phyloP scores from a whole-genome alignment of 208 protist species.

The Acanthamoeba triangularis region DNA sequence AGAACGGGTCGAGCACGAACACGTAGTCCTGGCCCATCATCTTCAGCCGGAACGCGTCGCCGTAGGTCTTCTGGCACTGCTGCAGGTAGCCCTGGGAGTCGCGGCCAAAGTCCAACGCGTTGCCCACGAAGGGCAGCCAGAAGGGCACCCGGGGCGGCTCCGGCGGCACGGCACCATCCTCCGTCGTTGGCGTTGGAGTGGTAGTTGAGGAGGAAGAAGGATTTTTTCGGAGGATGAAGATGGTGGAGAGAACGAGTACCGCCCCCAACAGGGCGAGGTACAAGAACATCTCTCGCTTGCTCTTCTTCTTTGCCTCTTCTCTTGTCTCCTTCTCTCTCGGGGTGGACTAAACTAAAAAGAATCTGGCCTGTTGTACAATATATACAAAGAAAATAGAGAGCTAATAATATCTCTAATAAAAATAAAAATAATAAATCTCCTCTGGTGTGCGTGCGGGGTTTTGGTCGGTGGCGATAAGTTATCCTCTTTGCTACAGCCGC shows the following conservation, averaged over 20 bases:
- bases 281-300: not conserved
- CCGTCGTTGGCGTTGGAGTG: not conserved
- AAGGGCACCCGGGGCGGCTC: not conserved
- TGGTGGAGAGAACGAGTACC: not conserved
- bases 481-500: too few relatives aligned
- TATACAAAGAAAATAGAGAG: too few relatives aligned
- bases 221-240: not conserved
- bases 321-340: not conserved
- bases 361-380: not conserved
- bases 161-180: not conserved
- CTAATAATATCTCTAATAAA: too few relatives aligned
- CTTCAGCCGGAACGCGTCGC: slow-evolving; percentile 47
- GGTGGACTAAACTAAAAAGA: not conserved
- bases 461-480: too few relatives aligned
- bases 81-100: not conserved
- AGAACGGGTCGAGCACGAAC: slow-evolving; percentile 49
- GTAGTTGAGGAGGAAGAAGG: not conserved
- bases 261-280: not conserved
- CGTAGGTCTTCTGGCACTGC: not conserved
- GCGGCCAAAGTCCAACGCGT: not conserved
- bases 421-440: too few relatives aligned
- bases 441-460: too few relatives aligned
- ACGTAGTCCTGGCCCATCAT: slow-evolving; percentile 25
- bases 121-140: slow-evolving; percentile 9
- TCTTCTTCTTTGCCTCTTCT: not conserved